These are phyloP conservation scores for Plasmodium sp. DNA, from an alignment of 169 alveolate genomes.

Conservation along the genomic window DNA sequence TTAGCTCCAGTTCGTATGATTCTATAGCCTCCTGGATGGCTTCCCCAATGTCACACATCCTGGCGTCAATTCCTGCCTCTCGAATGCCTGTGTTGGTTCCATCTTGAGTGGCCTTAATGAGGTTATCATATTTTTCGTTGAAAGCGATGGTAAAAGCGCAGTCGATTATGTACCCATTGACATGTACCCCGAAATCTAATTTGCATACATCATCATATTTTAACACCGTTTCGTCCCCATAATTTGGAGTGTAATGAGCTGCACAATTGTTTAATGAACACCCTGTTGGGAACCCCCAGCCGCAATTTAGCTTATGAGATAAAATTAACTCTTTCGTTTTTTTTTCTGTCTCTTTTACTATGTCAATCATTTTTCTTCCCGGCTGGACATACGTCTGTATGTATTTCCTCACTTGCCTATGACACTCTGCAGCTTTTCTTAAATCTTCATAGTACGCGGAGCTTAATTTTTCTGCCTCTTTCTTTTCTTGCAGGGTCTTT, in stretches of 20 bases:
- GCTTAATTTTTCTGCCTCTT: conserved; percentile 91
- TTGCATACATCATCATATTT: conserved; percentile 93
- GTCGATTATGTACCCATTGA: conserved; percentile 98
- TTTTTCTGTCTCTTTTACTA: conserved; percentile 96
- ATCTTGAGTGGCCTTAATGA: conserved; percentile 97
- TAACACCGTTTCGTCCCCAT: conserved; percentile 90
- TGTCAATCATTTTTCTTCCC: conserved; percentile 92
- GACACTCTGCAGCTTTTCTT: conserved; percentile 99
- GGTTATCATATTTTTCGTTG: conserved; percentile 87
- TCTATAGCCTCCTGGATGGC: conserved; percentile 98
- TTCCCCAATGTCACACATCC: conserved; percentile 97
- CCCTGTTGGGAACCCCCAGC: conserved; percentile 99
- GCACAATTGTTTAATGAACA: conserved; percentile 97
- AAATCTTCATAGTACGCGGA: conserved; percentile 91
- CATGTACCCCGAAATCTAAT: conserved; percentile 99
- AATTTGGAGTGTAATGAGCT: conserved; percentile 99
- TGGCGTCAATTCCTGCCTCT: conserved; percentile 99
- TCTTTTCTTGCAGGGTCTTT: conserved; percentile 89
- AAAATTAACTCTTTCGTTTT: conserved; percentile 95
- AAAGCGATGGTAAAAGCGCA: conserved; percentile 99
- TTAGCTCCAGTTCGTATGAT: conserved; percentile 96
- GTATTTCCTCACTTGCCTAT: conserved; percentile 97
- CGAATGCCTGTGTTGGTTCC: conserved; percentile 99
- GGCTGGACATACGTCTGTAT: conserved; percentile 96
- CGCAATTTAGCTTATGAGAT: conserved; percentile 96